Base-by-base conservation (phyloP, 805 yeast species). In the Pichia deserticola region DNA sequence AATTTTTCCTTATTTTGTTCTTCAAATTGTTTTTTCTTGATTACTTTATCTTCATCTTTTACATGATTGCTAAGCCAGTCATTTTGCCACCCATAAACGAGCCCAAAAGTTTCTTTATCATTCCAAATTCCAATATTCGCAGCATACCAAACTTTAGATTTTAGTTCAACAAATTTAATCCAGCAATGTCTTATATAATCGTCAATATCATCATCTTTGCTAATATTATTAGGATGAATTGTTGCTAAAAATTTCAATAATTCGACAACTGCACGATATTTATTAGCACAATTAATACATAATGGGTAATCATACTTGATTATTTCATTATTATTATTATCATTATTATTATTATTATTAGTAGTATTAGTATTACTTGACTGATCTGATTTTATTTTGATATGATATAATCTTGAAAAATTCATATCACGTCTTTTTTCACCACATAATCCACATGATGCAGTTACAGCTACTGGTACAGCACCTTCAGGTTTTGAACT, bases 401-500 rank as follows among this genome's bases (percentile, higher is more conserved):
- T 69, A 49, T 77, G 76, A 62, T 89, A 86, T 54, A 88, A 67
- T 54, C 98, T 77, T 2, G 92, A 84, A 65, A 87, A 89, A 52
- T 86, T 71, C 49, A 79, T 74, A 58, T 82, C 88, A 60, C 77
- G 75, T 52, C 95, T 75, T 11, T 67, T 62, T 64, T 90, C 97
- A 6, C 90, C 92, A 70, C 98, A 92, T 40, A 92, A 71, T 5
- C 89, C 74, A 67, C 98, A 92, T 5, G 89, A 80, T 2, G 80
- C 79, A 45, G 75, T 73, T 27, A 86, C 77, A 0, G 96, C 96
- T 15, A 86, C 81, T 0, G 95, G 92, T 7, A 81, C 83, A 47
- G 69, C 73, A 0, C 70, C 68, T 41, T 61, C 66, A 35, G 54
- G 54, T 37, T 53, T 56, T 45, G 54, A 59, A 44, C 57, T 51